These are phyloP conservation scores for Backusella tuberculispora DNA, from an alignment of 192 early-diverging fungal species.

Conservation along the genomic window DNA sequence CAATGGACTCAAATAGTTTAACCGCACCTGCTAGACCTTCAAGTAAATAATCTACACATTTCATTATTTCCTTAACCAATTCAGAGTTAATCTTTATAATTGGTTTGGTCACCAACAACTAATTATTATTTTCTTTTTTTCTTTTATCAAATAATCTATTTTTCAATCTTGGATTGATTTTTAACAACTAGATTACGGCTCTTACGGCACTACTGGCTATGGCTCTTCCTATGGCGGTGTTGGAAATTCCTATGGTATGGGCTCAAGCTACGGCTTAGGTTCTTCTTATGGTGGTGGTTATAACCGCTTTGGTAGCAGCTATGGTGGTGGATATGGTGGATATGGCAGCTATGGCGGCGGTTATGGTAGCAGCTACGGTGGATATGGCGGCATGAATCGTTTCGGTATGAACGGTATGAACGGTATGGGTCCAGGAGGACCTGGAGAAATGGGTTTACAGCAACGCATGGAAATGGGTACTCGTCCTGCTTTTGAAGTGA, in stretches of 20 bases:
- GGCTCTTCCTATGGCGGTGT: slow-evolving; percentile 42
- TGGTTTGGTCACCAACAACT: slow-evolving; percentile 8
- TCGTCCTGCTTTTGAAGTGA: slow-evolving; percentile 88
- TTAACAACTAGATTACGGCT: slow-evolving; percentile 27
- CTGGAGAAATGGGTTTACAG: slow-evolving; percentile 70
- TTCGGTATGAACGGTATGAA: slow-evolving; percentile 49
- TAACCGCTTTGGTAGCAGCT: slow-evolving; percentile 38
- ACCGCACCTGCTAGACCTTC: slow-evolving; percentile 18
- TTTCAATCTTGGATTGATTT: neutral
- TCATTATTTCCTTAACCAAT: neutral
- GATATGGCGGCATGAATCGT: slow-evolving; percentile 41
- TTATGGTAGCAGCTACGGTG: slow-evolving; percentile 49
- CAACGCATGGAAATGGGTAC: slow-evolving; percentile 90
- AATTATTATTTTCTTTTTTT: neutral
- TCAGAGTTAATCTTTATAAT: neutral
- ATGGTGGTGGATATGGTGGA: slow-evolving; percentile 48
- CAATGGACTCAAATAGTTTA: neutral
- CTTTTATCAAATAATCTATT: neutral
- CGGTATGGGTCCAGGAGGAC: slow-evolving; percentile 45
- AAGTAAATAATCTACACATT: slow-evolving; percentile 11
- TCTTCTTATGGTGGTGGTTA: slow-evolving; percentile 40
- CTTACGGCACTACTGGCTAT: slow-evolving; percentile 44
- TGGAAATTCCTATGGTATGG: slow-evolving; percentile 47
- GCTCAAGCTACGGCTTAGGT: slow-evolving; percentile 42
- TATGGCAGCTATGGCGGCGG: slow-evolving; percentile 42